Evolutionary conservation across 2,329 filamentous ascomycete species (phyloP), one percentile per base, ranked within the genome.

Genomic region (Huntiella bhutanensis): DNA sequence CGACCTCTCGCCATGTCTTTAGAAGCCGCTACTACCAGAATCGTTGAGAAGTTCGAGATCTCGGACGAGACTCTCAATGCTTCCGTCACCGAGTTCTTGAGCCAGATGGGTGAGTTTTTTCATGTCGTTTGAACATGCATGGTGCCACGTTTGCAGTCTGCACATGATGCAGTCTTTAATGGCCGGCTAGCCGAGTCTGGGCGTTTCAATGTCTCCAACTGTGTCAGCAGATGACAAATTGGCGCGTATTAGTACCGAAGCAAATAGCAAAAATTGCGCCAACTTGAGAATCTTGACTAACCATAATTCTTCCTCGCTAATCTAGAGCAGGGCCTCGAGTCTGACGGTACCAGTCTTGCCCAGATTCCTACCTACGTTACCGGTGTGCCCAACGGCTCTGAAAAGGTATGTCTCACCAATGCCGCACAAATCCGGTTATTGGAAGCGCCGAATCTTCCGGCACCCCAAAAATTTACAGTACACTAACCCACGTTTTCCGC

Each of bases 321-420:
- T 33, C n/a, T 34, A 87, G 82, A 81, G 53, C 82, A 93, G 67
- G 91, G 91, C 22, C 66, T 96, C 53, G 65, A 75, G 50, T 77
- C 79, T 56, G 77, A 87, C 55, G 80, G 79, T 51, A 80, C 83
- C 32, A 86, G 80, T 54, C 65, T 98, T 67, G 88, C 82, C 65
- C 91, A 96, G 66, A 96, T 98, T 57, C 91, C 91, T 5, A 94
- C 87, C 37, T 98, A 94, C 63, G 88, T 98, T 54, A 96, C 91
- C 1, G 80, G 77, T 33, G 87, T 96, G 22, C 91, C 91, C 58
- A 91, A 96, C 71, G 91, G 91, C 55, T 95, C 87, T 3, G 91
- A 98, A 66, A 93, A 95, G 79, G 86, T 88, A 65, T 55, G 51
- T 32, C 10, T 37, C n/a, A 36, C 16, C 17, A 28, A 41, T 17